Percentiles rank a stretch among this genome's conserved stretches.
Conservation (phyloP, 176 grass and related monocot genomes). For the Lolium rigidum region DNA sequence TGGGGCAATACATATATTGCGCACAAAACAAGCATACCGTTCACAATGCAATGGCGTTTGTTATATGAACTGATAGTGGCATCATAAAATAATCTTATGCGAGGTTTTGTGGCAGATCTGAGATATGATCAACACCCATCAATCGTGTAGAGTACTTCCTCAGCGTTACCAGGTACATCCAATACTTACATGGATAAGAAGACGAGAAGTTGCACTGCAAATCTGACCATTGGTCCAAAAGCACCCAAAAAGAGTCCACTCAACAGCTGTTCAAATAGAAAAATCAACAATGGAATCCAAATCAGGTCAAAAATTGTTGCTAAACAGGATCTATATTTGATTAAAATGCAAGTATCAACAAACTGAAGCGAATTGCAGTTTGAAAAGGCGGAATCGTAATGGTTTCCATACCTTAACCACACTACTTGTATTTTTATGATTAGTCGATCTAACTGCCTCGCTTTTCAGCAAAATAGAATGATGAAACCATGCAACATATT, state of each 20-base stretch:
- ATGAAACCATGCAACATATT: neutral
- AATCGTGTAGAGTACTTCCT: conserved; percentile 10
- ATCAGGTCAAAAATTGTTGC: neutral
- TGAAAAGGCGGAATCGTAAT: neutral
- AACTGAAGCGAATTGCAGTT: conserved; percentile 4
- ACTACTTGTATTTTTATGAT: conserved; percentile 19
- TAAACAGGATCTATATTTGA: neutral
- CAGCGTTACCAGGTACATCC: conserved; percentile 18
- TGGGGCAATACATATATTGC: no score
- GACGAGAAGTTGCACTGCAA: conserved; percentile 98
- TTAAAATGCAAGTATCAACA: conserved; percentile 9
- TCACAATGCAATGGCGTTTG: no score
- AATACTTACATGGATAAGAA: conserved; percentile 91
- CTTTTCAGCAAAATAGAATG: neutral
- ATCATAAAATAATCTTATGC: conserved; percentile 20
- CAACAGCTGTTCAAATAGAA: conserved; percentile 77
- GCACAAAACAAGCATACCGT: no score
- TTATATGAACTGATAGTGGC: neutral
- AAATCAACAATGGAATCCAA: conserved; percentile 34
- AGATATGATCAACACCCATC: neutral
- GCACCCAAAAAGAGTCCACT: conserved; percentile 98
- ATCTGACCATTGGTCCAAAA: conserved; percentile 99
- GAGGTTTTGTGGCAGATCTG: neutral
- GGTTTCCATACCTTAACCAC: conserved; percentile 21
- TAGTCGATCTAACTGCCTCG: conserved; percentile 19